Conservation (phyloP, 2,329 filamentous ascomycete genomes). For the Aspergillus persii region DNA sequence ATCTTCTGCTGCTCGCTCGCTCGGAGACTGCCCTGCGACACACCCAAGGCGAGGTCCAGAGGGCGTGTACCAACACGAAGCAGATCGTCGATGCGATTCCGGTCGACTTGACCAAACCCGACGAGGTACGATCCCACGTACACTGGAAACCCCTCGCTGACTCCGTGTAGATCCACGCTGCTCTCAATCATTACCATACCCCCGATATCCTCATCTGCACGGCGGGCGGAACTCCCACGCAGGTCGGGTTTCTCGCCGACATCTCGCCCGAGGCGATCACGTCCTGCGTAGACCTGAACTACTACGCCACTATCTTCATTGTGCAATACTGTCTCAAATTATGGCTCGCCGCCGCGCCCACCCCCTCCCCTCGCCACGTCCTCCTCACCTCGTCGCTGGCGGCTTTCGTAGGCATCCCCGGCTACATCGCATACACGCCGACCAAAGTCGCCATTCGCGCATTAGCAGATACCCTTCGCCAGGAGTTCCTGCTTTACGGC, state of each 20-base stretch:
- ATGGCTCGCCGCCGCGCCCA: constrained; percentile 1
- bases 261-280: constrained; percentile 11
- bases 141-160: not conserved
- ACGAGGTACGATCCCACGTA: not conserved
- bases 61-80: constrained; percentile 1
- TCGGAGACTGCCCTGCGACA: not conserved
- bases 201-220: constrained; percentile 17
- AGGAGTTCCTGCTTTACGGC: constrained; percentile 10
- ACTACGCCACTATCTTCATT: constrained; percentile 8
- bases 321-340: constrained; percentile 6
- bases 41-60: constrained; percentile 1
- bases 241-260: constrained; percentile 20
- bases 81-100: constrained; percentile 4
- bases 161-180: not conserved
- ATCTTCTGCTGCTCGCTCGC: constrained; percentile 5
- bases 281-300: constrained; percentile 13
- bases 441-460: constrained; percentile 14
- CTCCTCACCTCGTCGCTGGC: constrained; percentile 12
- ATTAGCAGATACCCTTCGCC: constrained; percentile 12
- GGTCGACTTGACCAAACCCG: constrained; percentile 3
- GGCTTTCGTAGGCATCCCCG: constrained; percentile 10
- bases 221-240: constrained; percentile 14
- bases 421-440: constrained; percentile 14
- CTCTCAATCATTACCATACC: constrained; percentile 1
- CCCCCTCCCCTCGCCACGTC: constrained; percentile 1